phyloP scores from a whole-genome alignment of 1,284 basidiomycete species.

The Malassezia equina region DNA sequence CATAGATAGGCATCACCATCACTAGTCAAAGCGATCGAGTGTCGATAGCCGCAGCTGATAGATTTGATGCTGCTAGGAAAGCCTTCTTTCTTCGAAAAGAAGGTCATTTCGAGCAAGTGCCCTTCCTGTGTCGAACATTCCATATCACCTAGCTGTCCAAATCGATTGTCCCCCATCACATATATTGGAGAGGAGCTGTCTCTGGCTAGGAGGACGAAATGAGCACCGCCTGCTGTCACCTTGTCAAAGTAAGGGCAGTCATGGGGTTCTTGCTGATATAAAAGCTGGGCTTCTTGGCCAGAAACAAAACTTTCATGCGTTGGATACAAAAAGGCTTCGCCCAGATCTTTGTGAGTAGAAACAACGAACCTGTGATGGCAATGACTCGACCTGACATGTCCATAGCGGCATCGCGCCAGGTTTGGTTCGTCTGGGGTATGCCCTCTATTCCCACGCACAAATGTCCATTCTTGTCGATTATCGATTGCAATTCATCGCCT shows the following conservation, averaged over 20 bases:
- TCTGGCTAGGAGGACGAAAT: neutral
- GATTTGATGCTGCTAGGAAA: neutral
- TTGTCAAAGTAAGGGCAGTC: neutral
- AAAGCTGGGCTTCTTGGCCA: neutral
- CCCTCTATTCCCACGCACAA: neutral
- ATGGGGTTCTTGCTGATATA: neutral
- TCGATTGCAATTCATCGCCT: neutral
- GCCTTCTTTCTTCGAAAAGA: neutral
- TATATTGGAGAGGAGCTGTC: neutral
- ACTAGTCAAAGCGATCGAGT: neutral
- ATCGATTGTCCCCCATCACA: conserved; percentile 2
- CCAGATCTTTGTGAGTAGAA: neutral
- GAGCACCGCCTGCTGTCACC: conserved; percentile 2
- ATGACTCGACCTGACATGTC: neutral
- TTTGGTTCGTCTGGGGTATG: neutral
- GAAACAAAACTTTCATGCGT: neutral
- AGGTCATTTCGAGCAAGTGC: neutral
- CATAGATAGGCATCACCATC: conserved; percentile 7
- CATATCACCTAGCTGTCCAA: conserved; percentile 4
- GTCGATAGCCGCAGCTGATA: conserved; percentile 3
- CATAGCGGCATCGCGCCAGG: conserved; percentile 4
- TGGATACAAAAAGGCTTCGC: neutral
- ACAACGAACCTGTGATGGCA: conserved; percentile 1
- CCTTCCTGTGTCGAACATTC: neutral
- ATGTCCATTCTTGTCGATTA: neutral